These are phyloP conservation scores for Thelonectria olida DNA, from an alignment of 2,329 filamentous ascomycete genomes.

Conservation along the genomic window DNA sequence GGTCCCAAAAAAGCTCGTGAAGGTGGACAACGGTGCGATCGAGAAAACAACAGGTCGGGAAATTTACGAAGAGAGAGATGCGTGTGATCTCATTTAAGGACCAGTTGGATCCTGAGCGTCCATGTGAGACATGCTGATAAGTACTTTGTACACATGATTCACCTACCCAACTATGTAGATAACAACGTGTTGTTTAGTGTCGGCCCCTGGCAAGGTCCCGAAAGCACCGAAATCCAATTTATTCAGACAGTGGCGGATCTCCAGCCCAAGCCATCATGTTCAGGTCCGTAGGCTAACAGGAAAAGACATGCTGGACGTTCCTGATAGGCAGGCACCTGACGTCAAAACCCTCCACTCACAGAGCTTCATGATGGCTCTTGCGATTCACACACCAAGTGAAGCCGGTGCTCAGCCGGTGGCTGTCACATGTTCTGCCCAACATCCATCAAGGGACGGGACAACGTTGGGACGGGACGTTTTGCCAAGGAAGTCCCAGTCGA, in stretches of 20 bases:
- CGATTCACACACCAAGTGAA: too few relatives aligned
- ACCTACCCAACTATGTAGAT: background rate
- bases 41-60: constrained; percentile 3
- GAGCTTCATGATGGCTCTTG: constrained; percentile 1
- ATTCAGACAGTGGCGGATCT: background rate
- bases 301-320: constrained; percentile 31
- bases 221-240: constrained; percentile 10
- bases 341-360: constrained; percentile 27
- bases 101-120: background rate
- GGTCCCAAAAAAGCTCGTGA: constrained; percentile 28
- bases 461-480: too few relatives aligned
- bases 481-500: too few relatives aligned
- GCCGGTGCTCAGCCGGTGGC: too few relatives aligned
- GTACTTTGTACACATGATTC: background rate
- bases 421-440: too few relatives aligned
- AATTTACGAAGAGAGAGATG: too few relatives aligned
- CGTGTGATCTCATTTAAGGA: too few relatives aligned
- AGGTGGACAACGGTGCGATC: background rate
- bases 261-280: too few relatives aligned
- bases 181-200: constrained; percentile 2
- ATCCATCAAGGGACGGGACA: too few relatives aligned
- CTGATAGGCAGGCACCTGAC: constrained; percentile 41
- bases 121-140: background rate
- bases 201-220: background rate
- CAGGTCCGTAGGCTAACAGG: too few relatives aligned